Percentiles rank a stretch among this genome's conserved stretches.
Conservation (phyloP, 345 rosid species). For the Clarkia xantiana region DNA sequence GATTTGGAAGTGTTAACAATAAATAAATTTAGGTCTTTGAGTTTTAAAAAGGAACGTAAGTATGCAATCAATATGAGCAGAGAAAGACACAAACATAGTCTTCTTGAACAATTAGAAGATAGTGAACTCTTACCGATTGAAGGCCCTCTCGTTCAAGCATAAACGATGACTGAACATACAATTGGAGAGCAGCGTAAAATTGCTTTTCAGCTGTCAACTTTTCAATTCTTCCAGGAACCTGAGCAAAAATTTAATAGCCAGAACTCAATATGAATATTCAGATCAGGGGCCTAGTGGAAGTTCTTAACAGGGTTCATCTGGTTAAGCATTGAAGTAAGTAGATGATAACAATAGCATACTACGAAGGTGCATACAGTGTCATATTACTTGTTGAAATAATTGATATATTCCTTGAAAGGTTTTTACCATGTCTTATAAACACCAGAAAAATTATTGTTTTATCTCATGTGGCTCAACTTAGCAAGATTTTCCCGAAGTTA, state of each 20-base stretch:
- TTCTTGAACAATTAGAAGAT: neutral
- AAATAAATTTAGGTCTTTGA: too few species aligned
- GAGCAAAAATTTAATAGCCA: constrained; percentile 10
- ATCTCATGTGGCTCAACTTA: too few species aligned
- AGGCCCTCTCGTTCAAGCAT: constrained; percentile 99
- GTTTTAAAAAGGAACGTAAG: neutral
- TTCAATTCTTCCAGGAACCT: constrained; percentile 87
- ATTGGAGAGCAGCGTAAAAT: constrained; percentile 82
- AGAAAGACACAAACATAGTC: neutral
- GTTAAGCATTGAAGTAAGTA: too few species aligned
- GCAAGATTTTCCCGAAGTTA: too few species aligned
- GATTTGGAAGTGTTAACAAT: too few species aligned
- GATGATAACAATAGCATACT: too few species aligned
- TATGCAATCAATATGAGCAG: neutral
- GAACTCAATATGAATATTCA: neutral
- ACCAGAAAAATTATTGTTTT: too few species aligned
- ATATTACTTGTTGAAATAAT: too few species aligned
- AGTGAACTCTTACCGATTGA: constrained; percentile 50
- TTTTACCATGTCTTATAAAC: too few species aligned
- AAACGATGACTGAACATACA: constrained; percentile 61
- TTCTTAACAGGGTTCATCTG: neutral
- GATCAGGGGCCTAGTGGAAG: neutral
- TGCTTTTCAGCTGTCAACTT: constrained; percentile 82
- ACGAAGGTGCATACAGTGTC: too few species aligned
- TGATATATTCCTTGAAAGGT: too few species aligned